Evolutionary conservation across 225 moss, liverwort and hornwort genomes (phyloP).

Genomic region (Sphagnum contortum): DNA sequence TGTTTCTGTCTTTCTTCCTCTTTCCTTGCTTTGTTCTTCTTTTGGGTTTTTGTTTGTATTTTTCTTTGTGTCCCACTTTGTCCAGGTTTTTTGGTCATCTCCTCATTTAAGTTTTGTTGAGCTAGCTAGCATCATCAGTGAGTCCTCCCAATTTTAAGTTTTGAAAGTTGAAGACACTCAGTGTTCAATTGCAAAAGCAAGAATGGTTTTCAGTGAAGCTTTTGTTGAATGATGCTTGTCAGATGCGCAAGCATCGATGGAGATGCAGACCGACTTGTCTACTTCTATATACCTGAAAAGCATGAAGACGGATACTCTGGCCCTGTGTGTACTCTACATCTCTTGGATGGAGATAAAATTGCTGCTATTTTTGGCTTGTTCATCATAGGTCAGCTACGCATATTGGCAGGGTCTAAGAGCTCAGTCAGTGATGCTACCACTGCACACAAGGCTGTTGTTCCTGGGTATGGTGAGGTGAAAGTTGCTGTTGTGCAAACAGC

Average conservation of each 20-base stretch:
- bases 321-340: slow-evolving; percentile 28
- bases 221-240: neutral
- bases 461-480: slow-evolving; percentile 61
- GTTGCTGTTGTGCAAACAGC: slow-evolving; percentile 91
- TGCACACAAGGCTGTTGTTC: slow-evolving; percentile 12
- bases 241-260: slow-evolving; percentile 96
- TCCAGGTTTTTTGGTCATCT: no score
- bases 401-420: slow-evolving; percentile 22
- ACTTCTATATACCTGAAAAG: slow-evolving; percentile 55
- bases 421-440: slow-evolving; percentile 5
- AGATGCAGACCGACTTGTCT: slow-evolving; percentile 95
- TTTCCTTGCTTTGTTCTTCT: neutral
- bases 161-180: no score
- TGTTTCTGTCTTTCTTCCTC: neutral
- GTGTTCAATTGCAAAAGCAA: no score
- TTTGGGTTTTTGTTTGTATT: no score
- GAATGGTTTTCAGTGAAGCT: no score
- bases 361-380: slow-evolving; percentile 74
- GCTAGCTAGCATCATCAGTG: no score
- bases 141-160: no score
- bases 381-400: slow-evolving; percentile 64
- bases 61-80: no score
- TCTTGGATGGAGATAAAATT: slow-evolving; percentile 94
- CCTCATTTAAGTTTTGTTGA: no score
- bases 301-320: slow-evolving; percentile 7